phyloP scores from a whole-genome alignment of 1,284 basidiomycete genomes.

The Rhodotorula mucilaginosa region DNA sequence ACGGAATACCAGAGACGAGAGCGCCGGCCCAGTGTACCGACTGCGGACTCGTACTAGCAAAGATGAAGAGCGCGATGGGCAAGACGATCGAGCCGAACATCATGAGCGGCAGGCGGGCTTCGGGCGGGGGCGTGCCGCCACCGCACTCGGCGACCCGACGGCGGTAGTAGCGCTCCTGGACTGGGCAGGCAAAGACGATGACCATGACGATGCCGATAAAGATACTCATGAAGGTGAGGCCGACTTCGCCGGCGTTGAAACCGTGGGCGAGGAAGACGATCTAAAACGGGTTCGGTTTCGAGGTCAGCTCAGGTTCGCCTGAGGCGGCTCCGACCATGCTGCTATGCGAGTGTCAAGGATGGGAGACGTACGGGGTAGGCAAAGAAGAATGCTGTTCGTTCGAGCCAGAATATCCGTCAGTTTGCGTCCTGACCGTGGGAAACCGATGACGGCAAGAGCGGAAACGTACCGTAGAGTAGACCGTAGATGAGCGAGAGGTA shows the following conservation, averaged over 20 bases:
- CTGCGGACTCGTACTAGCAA: constrained; percentile 49
- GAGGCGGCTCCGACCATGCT: neutral
- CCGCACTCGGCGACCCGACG: constrained; percentile 10
- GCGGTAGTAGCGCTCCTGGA: constrained; percentile 30
- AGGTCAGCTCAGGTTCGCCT: neutral
- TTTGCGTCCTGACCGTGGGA: too few species aligned
- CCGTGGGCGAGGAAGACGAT: constrained; percentile 17
- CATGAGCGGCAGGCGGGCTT: constrained; percentile 46
- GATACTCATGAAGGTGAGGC: constrained; percentile 12
- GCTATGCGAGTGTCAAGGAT: neutral
- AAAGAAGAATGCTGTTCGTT: constrained; percentile 11
- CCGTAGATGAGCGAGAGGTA: constrained; percentile 65
- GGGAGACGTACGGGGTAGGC: constrained; percentile 1
- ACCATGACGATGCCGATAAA: constrained; percentile 47
- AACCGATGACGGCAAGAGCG: neutral
- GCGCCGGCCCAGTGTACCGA: constrained; percentile 50
- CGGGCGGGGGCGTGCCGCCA: constrained; percentile 36
- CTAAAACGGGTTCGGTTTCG: neutral
- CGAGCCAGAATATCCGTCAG: too few species aligned
- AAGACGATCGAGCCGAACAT: constrained; percentile 47
- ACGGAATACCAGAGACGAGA: constrained; percentile 51
- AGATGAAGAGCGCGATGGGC: constrained; percentile 52
- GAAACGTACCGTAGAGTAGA: constrained; percentile 23
- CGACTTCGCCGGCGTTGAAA: constrained; percentile 14
- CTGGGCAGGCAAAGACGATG: constrained; percentile 38